Evolutionary conservation across 192 early-diverging fungal genomes (phyloP).

Genomic region (Coemansia sp.): DNA sequence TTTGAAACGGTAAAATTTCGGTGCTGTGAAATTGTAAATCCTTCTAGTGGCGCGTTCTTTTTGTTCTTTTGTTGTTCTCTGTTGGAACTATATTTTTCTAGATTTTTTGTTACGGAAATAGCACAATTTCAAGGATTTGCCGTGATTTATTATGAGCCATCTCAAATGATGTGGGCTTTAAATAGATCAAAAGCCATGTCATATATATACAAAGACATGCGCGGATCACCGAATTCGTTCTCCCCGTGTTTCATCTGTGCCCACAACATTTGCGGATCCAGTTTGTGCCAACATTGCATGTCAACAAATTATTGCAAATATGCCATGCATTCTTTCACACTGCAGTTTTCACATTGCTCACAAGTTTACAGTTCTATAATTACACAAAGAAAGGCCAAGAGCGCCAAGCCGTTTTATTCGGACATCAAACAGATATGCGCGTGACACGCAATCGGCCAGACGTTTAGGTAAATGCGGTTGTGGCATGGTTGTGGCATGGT

Average conservation of each 20-base stretch:
- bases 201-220: no score
- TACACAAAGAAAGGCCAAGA: not conserved
- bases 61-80: not conserved
- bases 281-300: not conserved
- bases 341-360: not conserved
- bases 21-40: not conserved
- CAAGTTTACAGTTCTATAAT: not conserved
- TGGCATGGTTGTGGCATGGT: no score
- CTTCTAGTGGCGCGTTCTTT: not conserved
- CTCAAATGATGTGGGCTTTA: not conserved
- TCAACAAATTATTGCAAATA: not conserved
- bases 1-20: constrained; percentile 16
- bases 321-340: not conserved
- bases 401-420: not conserved
- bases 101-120: not conserved
- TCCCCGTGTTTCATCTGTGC: not conserved
- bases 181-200: no score
- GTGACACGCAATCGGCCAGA: no score
- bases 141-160: not conserved
- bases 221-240: not conserved
- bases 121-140: not conserved
- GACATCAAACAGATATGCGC: not conserved
- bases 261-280: not conserved
- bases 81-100: no score
- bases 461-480: not conserved